A percentile compares a stretch with the other conserved stretches of the same genome.
Evolutionary conservation across 2,329 filamentous ascomycete species (phyloP).

Genomic region (Ascocoryne sarcoides): DNA sequence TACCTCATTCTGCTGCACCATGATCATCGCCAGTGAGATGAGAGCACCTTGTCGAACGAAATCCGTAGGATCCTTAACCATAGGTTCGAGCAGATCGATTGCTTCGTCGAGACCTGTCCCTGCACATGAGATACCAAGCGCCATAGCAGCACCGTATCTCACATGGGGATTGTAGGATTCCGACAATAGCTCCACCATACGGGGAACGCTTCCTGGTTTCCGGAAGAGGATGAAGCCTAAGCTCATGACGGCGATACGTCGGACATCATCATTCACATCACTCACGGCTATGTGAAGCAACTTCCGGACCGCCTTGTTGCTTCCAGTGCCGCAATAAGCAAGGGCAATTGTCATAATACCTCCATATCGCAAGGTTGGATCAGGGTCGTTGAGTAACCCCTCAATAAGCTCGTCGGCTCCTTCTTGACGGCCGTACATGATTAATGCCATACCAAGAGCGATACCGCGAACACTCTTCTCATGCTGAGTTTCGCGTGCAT

Average conservation of each 20-base stretch:
- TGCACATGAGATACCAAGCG: conserved; percentile 93
- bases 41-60: conserved; percentile 95
- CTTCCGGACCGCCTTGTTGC: conserved; percentile 97
- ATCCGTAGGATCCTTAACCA: conserved; percentile 99
- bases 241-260: conserved; percentile 92
- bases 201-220: conserved; percentile 91
- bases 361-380: conserved; percentile 88
- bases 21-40: conserved; percentile 92
- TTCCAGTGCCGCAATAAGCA: conserved; percentile 93
- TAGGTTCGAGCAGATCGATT: conserved; percentile 91
- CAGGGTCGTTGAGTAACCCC: conserved; percentile 83
- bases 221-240: conserved; percentile 97
- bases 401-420: conserved; percentile 91
- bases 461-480: conserved; percentile 97
- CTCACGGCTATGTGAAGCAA: conserved; percentile 93
- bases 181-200: conserved; percentile 96
- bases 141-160: conserved; percentile 96
- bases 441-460: conserved; percentile 91
- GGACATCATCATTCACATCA: conserved; percentile 96
- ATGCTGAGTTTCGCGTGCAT: conserved; percentile 95
- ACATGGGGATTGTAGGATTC: conserved; percentile 99
- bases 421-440: conserved; percentile 97
- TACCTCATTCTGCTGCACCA: conserved; percentile 97
- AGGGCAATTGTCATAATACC: conserved; percentile 98
- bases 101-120: conserved; percentile 94